A percentile compares a stretch with the other conserved stretches of the same genome.
phyloP scores from a whole-genome alignment of 2,329 filamentous ascomycete species.

The Monilinia fructicola region DNA sequence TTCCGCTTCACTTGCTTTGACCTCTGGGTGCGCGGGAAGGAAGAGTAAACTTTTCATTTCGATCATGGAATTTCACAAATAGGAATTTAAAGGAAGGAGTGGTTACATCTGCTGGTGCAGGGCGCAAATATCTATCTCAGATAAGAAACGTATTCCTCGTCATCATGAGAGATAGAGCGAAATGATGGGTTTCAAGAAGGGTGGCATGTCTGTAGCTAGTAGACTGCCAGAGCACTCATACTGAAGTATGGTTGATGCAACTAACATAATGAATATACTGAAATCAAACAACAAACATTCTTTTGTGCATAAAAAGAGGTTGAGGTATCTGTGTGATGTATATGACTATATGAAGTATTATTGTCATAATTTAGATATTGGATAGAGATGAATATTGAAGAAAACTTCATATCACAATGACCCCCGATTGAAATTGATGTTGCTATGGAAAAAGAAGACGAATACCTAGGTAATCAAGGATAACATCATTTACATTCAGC shows the following conservation, averaged over 20 bases:
- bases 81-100: slow-evolving; percentile 21
- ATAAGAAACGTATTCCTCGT: slow-evolving; percentile 15
- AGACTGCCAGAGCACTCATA: slow-evolving; percentile 24
- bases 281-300: slow-evolving; percentile 23
- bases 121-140: slow-evolving; percentile 21
- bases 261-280: slow-evolving; percentile 27
- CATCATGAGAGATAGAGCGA: not conserved
- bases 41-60: slow-evolving; percentile 25
- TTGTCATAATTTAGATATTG: too few species aligned
- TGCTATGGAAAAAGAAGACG: too few species aligned
- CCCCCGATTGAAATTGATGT: too few species aligned
- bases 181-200: slow-evolving; percentile 7
- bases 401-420: too few species aligned
- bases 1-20: slow-evolving; percentile 24
- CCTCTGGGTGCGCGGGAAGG: slow-evolving; percentile 21
- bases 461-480: too few species aligned
- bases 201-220: slow-evolving; percentile 24
- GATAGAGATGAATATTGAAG: too few species aligned
- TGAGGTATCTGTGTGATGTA: too few species aligned
- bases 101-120: slow-evolving; percentile 18
- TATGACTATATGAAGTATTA: too few species aligned
- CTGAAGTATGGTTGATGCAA: slow-evolving; percentile 22
- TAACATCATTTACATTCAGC: not conserved
- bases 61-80: slow-evolving; percentile 16
- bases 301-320: slow-evolving; percentile 2